Evolutionary conservation across 805 yeast species (phyloP), one percentile per base, ranked within the genome.

Genomic region (Barnettozyma pratensis): DNA sequence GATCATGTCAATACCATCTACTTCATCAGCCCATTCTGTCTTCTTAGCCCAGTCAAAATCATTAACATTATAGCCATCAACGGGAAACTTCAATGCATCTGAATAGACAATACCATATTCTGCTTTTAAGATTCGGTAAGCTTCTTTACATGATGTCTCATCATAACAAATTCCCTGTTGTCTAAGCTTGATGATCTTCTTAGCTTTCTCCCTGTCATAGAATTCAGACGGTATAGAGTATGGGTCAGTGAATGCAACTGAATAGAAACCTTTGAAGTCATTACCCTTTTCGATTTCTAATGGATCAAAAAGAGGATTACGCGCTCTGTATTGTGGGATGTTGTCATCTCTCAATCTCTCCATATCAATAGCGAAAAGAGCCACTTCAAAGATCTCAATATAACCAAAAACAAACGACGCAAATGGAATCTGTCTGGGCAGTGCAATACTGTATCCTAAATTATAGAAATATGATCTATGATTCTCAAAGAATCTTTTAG

Each of bases 321-420:
- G 7, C 8, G 11, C 28, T 4, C n/a, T 29, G 14, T 28, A 39
- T 25, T 36, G 34, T 19, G 39, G 39, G 6, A 27, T 31, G 19
- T 46, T 26, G 36, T 29, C 37, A 11, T 41, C 49, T 19, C 42
- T 41, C 9, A 37, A 36, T 7, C 26, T 39, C 39, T 47, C 50
- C 50, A 47, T 44, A 25, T 47, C 50, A 27, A 47, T 40, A 9
- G 47, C 50, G 31, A 47, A 44, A 5, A 47, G 41, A 7, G 41
- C 45, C 35, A 47, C 45, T 47, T 47, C 50, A 40, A 47, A 47
- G 6, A 44, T 42, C 25, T 47, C 50, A 29, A 47, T 36, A 35
- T 47, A 47, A 7, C 50, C 50, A 30, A 37, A 44, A 6, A 47
- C 27, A 12, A 47, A 47, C 1, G 47, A 39, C 11, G 40, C 40